Base-by-base conservation (phyloP, 2,329 filamentous ascomycete species). In the Aspergillus neoniger region DNA sequence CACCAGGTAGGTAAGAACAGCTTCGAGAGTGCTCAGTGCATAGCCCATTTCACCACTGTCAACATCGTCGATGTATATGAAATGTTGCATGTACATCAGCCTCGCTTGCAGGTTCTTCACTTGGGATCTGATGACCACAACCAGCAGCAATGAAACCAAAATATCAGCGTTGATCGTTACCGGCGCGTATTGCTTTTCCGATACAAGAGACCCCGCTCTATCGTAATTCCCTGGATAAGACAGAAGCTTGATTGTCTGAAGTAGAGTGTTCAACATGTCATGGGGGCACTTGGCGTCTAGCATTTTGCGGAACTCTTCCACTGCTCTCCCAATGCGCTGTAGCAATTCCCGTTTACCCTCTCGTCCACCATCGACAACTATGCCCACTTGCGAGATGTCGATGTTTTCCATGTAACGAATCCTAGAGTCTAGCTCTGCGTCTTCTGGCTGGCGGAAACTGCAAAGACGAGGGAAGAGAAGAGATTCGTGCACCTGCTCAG, bases 21-120 rank as follows among this genome's bases (percentile, higher is more conserved):
- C 95, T 75, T 99, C 95, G 62, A 98, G 91, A 0, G 95, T 99
- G 76, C 94, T 98, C 54, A 99, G 77, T 0, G 94, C 93, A 76
- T 99, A 99, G 8, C 95, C 95, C 82, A 96, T 89, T 77, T 99
- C 95, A 52, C 95, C 95, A 63, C 88, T 96, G 67, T 99, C 95
- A 8, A 99, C 92, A 77, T 99, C 95, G 69, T 98, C 95, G 54
- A 96, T 93, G 76, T 96, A 99, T 67, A 97, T 95, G 72, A 97
- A 99, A 70, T 96, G 92, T 47, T 94, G 90, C 83, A 98, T 96
- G 74, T 98, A 99, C n/a, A 90, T 83, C 50, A 99, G 80, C 19
- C 94, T 86, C 3, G 95, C 92, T 69, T 96, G 91, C 8, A 99
- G 81, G 76, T 97, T 89, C 60, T 91, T 88, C 25, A 96, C 88